phyloP scores from a whole-genome alignment of 148 eudicot species.

The Cornus suecica region DNA sequence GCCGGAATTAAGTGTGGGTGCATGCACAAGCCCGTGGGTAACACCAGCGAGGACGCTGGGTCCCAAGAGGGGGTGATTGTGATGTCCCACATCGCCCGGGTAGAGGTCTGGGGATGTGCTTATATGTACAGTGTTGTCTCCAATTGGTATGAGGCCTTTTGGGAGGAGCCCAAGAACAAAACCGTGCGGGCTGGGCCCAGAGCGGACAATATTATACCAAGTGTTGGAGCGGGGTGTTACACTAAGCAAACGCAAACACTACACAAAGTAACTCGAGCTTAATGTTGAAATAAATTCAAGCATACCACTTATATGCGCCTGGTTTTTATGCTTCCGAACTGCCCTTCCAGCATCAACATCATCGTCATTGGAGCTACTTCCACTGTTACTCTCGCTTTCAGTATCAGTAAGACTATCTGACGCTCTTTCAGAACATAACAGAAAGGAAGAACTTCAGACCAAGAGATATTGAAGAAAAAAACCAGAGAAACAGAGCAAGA shows the following conservation, averaged over 20 bases:
- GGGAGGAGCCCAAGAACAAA: no score
- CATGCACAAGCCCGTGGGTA: no score
- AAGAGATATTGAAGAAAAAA: neutral
- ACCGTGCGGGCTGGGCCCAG: no score
- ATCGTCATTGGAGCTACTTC: slow-evolving; percentile 43
- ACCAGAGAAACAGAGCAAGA: neutral
- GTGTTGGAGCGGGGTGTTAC: no score
- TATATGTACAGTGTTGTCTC: no score
- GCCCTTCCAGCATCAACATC: slow-evolving; percentile 30
- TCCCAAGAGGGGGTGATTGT: no score
- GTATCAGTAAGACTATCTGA: slow-evolving; percentile 47
- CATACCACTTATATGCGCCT: slow-evolving; percentile 42
- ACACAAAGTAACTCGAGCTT: neutral
- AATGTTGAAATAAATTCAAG: neutral
- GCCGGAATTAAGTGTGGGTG: no score
- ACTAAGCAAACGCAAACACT: neutral
- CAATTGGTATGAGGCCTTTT: no score
- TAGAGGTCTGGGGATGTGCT: no score
- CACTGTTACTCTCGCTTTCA: slow-evolving; percentile 52
- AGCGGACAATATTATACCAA: no score
- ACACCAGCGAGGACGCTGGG: no score
- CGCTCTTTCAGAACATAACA: slow-evolving; percentile 39
- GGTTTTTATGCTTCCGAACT: slow-evolving; percentile 34
- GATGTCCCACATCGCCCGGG: no score
- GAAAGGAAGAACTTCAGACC: neutral